A percentile compares a stretch with the other conserved stretches of the same genome.
Conservation (phyloP, 2,329 filamentous ascomycete genomes). For the Hypoxylon sp. region DNA sequence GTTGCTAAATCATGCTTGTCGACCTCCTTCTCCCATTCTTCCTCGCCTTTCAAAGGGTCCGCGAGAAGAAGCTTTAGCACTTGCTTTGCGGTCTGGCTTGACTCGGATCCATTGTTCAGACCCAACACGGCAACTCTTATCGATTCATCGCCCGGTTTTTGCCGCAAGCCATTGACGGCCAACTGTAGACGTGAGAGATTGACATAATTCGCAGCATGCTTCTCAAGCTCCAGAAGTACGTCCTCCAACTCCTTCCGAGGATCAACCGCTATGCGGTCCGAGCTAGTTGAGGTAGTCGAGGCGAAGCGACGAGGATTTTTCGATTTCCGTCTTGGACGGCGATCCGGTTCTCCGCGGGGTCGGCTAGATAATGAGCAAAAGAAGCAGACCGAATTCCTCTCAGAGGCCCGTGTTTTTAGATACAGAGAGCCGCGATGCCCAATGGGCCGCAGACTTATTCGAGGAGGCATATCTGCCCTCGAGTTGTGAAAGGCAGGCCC, state of each 20-base stretch:
- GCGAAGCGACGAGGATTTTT: conserved; percentile 46
- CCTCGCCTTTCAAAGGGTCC: conserved; percentile 75
- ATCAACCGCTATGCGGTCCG: conserved; percentile 45
- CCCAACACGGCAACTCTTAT: conserved; percentile 72
- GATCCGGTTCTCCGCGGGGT: conserved; percentile 28
- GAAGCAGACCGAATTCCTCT: conserved; percentile 50
- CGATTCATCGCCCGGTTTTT: conserved; percentile 69
- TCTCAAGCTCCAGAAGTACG: conserved; percentile 72
- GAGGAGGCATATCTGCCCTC: conserved; percentile 51
- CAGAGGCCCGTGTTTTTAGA: conserved; percentile 15
- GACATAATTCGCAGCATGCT: conserved; percentile 71
- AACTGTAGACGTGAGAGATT: conserved; percentile 80
- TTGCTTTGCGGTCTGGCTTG: conserved; percentile 68
- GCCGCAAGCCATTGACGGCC: conserved; percentile 74
- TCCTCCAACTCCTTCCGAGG: conserved; percentile 70
- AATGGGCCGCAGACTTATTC: conserved; percentile 51
- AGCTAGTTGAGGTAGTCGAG: conserved; percentile 29
- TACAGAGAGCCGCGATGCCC: conserved; percentile 41
- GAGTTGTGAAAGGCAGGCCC: conserved; percentile 13
- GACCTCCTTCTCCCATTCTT: conserved; percentile 77
- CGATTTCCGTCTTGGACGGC: conserved; percentile 46
- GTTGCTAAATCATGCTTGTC: conserved; percentile 64
- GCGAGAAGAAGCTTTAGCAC: conserved; percentile 79
- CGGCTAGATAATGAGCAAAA: conserved; percentile 52
- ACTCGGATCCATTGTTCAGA: conserved; percentile 58